Evolutionary conservation across 1,284 basidiomycete species (phyloP), one percentile per base, ranked within the genome.

Genomic region (Moesziomyces sp.): DNA sequence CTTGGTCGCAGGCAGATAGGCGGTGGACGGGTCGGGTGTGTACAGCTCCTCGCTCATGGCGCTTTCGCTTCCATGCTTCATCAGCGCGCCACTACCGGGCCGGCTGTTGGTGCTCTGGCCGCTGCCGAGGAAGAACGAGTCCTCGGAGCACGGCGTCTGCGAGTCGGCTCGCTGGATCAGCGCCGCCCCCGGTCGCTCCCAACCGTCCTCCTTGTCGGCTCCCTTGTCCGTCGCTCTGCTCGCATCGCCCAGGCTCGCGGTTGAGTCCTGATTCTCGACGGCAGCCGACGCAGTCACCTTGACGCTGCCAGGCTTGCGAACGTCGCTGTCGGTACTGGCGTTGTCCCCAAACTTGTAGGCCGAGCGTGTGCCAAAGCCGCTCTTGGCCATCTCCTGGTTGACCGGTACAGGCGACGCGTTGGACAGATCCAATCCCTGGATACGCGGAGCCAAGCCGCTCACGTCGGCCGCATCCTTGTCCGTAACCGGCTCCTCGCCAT

Each of bases 61-160:
- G 46, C 70, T 73, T 42, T 73, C 70, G 57, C 64, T 73, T 10
- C 70, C 70, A 45, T 73, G 64, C 54, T 67, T 73, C 58, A 67
- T 67, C 0, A 73, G 57, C 19, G 59, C 60, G 3, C 59, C 64
- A 38, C 70, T 73, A 1, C 54, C 70, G 7, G 71, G 71, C 19
- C 62, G 57, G 35, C 58, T 55, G 3, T 43, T 52, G 28, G 35
- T 54, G 55, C 65, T 69, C n/a, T 55, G 52, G 5, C 65, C 67
- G 51, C 62, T 73, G n/a, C 58, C 55, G 10, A 63, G 46, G 50
- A 66, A 63, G 46, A 60, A 58, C 19, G 67, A 67, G 18, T 70
- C 72, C 43, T 74, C 72, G 18, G 59, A 70, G 16, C 66, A 70
- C 1, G 67, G 72, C 26, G 72, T 74, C 44, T 61, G 62, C 11